Evolutionary conservation across 208 protist species (phyloP).

Genomic region (Leishmania mexicana): DNA sequence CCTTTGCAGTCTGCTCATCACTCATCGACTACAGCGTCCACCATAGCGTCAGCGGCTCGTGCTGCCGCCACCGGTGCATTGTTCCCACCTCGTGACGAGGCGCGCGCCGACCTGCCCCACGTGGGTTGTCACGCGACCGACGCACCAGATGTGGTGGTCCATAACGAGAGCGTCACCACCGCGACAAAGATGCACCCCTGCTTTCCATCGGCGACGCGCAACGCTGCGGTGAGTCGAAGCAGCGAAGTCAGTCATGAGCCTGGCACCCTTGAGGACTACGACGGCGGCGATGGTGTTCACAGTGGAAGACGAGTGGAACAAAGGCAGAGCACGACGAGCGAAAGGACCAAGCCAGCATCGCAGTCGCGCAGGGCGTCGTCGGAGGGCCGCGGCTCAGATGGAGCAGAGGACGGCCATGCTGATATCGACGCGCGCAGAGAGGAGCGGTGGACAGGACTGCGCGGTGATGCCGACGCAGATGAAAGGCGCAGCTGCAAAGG

Average conservation of each 20-base stretch:
- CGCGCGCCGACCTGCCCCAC: background rate
- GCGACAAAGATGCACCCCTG: background rate
- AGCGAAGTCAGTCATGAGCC: background rate
- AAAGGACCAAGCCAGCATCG: background rate
- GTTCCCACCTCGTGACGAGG: background rate
- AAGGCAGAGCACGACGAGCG: background rate
- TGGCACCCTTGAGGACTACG: background rate
- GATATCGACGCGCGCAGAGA: background rate
- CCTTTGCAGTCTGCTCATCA: background rate
- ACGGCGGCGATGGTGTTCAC: background rate
- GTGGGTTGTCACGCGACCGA: background rate
- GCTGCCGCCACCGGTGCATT: background rate
- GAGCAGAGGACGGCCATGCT: background rate
- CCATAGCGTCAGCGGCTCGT: background rate
- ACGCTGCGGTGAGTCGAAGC: background rate
- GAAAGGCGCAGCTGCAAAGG: slow-evolving; percentile 2
- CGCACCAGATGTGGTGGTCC: background rate
- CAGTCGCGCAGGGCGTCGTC: background rate
- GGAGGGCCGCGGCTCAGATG: background rate
- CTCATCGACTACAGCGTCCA: background rate
- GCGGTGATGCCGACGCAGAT: background rate
- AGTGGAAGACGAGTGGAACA: too few species aligned
- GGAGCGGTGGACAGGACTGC: background rate
- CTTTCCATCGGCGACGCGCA: background rate
- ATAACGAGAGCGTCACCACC: background rate